Evolutionary conservation across 352 stramenopile genomes (phyloP).

Genomic region (Pythium biforme): DNA sequence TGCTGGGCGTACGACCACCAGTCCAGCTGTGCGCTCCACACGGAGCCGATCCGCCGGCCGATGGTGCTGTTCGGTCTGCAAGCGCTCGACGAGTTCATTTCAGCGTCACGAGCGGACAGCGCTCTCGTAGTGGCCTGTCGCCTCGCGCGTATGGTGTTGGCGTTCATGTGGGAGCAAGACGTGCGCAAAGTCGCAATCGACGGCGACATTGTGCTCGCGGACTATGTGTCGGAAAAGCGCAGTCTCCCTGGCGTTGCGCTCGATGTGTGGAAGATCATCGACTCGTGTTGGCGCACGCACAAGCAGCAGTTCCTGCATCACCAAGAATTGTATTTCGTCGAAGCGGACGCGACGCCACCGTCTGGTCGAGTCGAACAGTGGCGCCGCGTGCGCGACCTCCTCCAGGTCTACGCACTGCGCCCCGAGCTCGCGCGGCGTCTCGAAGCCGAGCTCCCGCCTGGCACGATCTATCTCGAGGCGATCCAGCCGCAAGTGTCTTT

Average conservation of each 20-base stretch:
- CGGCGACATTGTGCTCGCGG: slow-evolving; percentile 34
- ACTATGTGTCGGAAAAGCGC: slow-evolving; percentile 38
- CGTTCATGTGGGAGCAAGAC: slow-evolving; percentile 50
- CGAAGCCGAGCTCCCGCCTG: slow-evolving; percentile 13
- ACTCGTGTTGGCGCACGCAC: slow-evolving; percentile 58
- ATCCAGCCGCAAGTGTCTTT: neutral
- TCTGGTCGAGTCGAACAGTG: slow-evolving; percentile 29
- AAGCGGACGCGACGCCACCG: slow-evolving; percentile 16
- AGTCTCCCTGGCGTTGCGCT: slow-evolving; percentile 41
- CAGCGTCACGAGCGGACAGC: slow-evolving; percentile 18
- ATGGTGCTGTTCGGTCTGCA: slow-evolving; percentile 79
- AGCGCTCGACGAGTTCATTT: slow-evolving; percentile 71
- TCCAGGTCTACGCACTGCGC: slow-evolving; percentile 62
- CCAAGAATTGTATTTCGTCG: slow-evolving; percentile 55
- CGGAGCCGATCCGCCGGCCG: slow-evolving; percentile 34
- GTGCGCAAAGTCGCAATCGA: slow-evolving; percentile 15
- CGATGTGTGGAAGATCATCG: slow-evolving; percentile 62
- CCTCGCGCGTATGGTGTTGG: slow-evolving; percentile 55
- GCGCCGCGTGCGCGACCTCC: slow-evolving; percentile 31
- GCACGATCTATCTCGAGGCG: neutral
- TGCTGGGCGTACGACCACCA: slow-evolving; percentile 52
- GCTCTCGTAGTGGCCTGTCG: slow-evolving; percentile 45
- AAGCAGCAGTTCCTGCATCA: slow-evolving; percentile 66
- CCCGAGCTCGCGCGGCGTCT: slow-evolving; percentile 32
- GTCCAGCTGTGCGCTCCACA: slow-evolving; percentile 45